Conservation (phyloP, 129 eudicot genomes). For the Saposhnikovia divaricata region DNA sequence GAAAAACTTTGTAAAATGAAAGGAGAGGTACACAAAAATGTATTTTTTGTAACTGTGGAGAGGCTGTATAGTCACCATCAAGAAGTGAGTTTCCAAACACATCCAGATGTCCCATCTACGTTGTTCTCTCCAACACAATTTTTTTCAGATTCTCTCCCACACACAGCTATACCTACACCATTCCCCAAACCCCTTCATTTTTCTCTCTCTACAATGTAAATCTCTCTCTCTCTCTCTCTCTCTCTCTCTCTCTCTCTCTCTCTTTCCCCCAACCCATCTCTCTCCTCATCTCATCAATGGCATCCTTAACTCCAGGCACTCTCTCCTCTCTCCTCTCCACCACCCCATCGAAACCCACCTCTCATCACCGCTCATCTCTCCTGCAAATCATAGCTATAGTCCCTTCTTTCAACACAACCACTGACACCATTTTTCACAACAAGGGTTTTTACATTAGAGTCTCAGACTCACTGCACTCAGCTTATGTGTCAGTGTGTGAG, state of each 20-base stretch:
- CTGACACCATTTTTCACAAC: slow-evolving; percentile 40
- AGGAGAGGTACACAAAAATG: too few species aligned
- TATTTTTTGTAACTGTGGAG: too few species aligned
- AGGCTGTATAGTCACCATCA: not conserved
- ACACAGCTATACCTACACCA: not conserved
- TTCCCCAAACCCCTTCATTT: not conserved
- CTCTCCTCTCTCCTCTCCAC: slow-evolving; percentile 46
- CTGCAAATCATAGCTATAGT: slow-evolving; percentile 71
- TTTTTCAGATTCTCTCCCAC: slow-evolving; percentile 32
- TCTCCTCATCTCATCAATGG: slow-evolving; percentile 34
- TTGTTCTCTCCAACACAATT: slow-evolving; percentile 25
- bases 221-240: not conserved
- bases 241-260: not conserved
- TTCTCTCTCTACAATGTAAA: not conserved
- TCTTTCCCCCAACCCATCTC: not conserved
- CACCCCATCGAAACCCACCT: slow-evolving; percentile 50
- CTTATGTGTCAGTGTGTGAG: slow-evolving; percentile 58
- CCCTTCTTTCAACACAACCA: slow-evolving; percentile 31
- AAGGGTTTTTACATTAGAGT: slow-evolving; percentile 52
- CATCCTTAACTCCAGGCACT: slow-evolving; percentile 66
- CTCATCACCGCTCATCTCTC: slow-evolving; percentile 75
- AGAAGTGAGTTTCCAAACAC: slow-evolving; percentile 23
- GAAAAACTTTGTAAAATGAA: too few species aligned
- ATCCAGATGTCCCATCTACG: slow-evolving; percentile 32
- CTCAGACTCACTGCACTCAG: slow-evolving; percentile 72